phyloP scores from a whole-genome alignment of 805 yeast species.

The Lachancea thermotolerans region DNA sequence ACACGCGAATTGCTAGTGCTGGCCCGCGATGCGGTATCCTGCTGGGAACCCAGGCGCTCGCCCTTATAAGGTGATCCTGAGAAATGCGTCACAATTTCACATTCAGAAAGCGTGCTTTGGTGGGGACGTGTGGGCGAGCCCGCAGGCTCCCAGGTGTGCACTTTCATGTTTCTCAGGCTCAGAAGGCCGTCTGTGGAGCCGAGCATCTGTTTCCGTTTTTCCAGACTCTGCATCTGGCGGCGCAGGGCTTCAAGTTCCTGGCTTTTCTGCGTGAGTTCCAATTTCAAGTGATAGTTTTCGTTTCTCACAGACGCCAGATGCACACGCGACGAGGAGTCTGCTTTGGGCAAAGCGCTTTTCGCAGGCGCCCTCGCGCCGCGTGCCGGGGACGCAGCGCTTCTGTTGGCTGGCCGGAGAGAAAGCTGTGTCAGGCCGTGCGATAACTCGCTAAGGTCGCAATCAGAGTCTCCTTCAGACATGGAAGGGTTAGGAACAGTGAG shows the following conservation, averaged over 20 bases:
- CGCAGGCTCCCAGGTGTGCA: neutral
- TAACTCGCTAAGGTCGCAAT: slow-evolving; percentile 1
- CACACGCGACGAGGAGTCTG: neutral
- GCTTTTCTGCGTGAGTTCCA: slow-evolving; percentile 19
- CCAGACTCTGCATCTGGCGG: neutral
- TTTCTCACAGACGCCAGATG: slow-evolving; percentile 10
- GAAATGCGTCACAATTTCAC: slow-evolving; percentile 14
- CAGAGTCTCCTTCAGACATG: slow-evolving; percentile 1
- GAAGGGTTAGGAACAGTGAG: neutral
- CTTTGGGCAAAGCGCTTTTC: neutral
- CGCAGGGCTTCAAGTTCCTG: slow-evolving; percentile 10
- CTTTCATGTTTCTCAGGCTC: no score
- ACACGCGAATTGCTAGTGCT: slow-evolving; percentile 15
- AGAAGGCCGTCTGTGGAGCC: no score
- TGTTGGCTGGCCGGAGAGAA: slow-evolving; percentile 1
- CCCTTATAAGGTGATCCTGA: slow-evolving; percentile 21
- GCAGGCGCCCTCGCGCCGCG: no score
- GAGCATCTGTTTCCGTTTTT: neutral
- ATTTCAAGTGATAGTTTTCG: slow-evolving; percentile 21
- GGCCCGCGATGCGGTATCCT: slow-evolving; percentile 16
- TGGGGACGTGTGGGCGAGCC: neutral
- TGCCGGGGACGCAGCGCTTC: neutral
- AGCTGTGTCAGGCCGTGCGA: neutral
- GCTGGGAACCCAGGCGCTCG: neutral
- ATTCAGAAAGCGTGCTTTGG: neutral